Base-by-base conservation (phyloP, 208 protist genomes). In the Wallacemonas sp. region DNA sequence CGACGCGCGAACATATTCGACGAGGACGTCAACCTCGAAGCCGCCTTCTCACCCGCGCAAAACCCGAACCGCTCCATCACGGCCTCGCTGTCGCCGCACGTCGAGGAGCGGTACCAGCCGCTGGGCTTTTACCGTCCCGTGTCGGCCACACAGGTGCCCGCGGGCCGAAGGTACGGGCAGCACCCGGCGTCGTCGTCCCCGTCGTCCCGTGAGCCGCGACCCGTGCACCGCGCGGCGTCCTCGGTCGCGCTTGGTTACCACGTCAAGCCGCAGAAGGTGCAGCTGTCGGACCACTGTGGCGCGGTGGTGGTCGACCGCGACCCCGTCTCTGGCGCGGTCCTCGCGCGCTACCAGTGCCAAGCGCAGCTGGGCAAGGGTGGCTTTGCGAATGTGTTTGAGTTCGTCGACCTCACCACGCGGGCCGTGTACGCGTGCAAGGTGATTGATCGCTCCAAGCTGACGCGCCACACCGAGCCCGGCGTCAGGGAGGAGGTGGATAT, bases 401-500 rank as follows among this genome's bases (percentile, higher is more conserved):
- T 86, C 38, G 73, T 65, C 29, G 74, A 94, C 23, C 48, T 78
- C 7, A 29, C 25, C 16, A 84, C 77, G 12, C 44, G 64, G 0
- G 46, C 32, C 20, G 22, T 45, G n/a, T 91, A 82, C 59, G 88
- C 88, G 0, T 72, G 74, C 44, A 94, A 94, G 68, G 76, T 94
- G 22, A 79, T 96, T 20, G 81, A 95, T 36, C 77, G 76, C 45
- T 28, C 20, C 61, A 77, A 68, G 22, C 36, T 92, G 23, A 50
- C 42, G 10, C 33, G 70, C 3, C 14, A 73, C 2, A 64, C 71
- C 18, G 71, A 89, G 52, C 61, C 70, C 36, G 77, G 81, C 23
- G 59, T 94, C n/a, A 65, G 69, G 18, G 67, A 69, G 50, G 88
- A 94, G 70, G 71, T 96, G n/a, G 69, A 74, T 8, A 82, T 94